These are phyloP conservation scores for Neopestalotiopsis clavispora DNA, from an alignment of 2,329 filamentous ascomycete genomes.

Conservation along the genomic window DNA sequence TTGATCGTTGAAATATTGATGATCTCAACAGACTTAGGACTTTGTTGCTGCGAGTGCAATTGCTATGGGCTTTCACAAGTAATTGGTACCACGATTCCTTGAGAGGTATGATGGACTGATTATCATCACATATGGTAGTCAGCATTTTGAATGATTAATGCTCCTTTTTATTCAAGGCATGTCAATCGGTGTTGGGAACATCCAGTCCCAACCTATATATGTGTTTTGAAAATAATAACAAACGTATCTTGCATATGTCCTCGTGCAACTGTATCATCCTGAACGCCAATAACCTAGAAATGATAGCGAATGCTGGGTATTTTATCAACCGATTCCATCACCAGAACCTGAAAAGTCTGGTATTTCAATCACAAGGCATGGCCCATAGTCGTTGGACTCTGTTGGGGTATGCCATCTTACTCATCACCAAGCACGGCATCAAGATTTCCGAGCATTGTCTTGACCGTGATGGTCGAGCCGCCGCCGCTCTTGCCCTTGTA, in stretches of 20 bases:
- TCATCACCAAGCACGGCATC: conserved; percentile 31
- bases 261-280: not conserved
- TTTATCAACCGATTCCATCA: not conserved
- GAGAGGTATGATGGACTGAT: too few relatives aligned
- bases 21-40: too few relatives aligned
- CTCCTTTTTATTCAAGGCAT: not conserved
- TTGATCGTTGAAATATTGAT: too few relatives aligned
- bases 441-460: conserved; percentile 36
- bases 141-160: not conserved
- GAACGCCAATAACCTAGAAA: not conserved
- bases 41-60: too few relatives aligned
- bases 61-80: too few relatives aligned
- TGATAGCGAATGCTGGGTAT: conserved; percentile 16
- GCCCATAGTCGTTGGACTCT: not conserved
- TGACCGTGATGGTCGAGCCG: conserved; percentile 37
- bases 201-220: not conserved
- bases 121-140: too few relatives aligned
- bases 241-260: not conserved
- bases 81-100: too few relatives aligned
- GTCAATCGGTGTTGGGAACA: not conserved
- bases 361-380: not conserved
- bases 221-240: not conserved
- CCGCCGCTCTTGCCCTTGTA: conserved; percentile 45
- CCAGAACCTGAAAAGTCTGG: not conserved
- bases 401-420: not conserved